phyloP scores from a whole-genome alignment of 164 flowering plant species.

The Umbilicus rupestris region DNA sequence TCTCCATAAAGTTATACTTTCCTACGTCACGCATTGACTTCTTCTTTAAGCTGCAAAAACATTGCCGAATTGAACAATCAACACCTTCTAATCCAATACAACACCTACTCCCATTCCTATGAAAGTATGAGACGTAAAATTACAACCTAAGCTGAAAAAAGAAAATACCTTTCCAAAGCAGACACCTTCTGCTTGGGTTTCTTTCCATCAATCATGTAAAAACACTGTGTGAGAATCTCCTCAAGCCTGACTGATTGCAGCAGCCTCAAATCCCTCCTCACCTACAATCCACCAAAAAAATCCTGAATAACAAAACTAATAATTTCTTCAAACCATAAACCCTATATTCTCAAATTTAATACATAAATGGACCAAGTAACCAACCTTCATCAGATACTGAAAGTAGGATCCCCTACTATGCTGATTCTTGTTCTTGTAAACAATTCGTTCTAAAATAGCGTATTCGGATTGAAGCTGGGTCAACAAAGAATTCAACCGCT shows the following conservation, averaged over 20 bases:
- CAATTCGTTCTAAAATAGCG: too few relatives aligned
- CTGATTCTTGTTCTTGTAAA: too few relatives aligned
- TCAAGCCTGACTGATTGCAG: slow-evolving; percentile 47
- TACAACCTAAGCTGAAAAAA: not conserved
- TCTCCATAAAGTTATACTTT: slow-evolving; percentile 55
- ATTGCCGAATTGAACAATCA: not conserved
- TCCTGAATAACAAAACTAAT: too few relatives aligned
- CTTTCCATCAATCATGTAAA: slow-evolving; percentile 44
- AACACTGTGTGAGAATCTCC: slow-evolving; percentile 39
- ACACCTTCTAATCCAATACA: not conserved
- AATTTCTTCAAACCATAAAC: too few relatives aligned
- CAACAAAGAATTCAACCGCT: too few relatives aligned
- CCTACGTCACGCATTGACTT: slow-evolving; percentile 33
- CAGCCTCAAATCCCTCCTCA: slow-evolving; percentile 73
- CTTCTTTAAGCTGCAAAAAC: slow-evolving; percentile 50
- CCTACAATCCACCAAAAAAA: too few relatives aligned
- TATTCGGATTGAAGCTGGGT: too few relatives aligned
- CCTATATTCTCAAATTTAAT: too few relatives aligned
- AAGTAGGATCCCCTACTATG: too few relatives aligned
- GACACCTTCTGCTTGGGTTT: slow-evolving; percentile 45
- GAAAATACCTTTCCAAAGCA: slow-evolving; percentile 55
- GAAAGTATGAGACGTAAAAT: not conserved
- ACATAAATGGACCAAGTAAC: too few relatives aligned
- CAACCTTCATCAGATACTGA: too few relatives aligned
- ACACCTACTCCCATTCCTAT: not conserved